A percentile compares a stretch with the other conserved stretches of the same genome.
Evolutionary conservation across 2,329 filamentous ascomycete genomes (phyloP).

Genomic region (Dactylellina drechsleri): DNA sequence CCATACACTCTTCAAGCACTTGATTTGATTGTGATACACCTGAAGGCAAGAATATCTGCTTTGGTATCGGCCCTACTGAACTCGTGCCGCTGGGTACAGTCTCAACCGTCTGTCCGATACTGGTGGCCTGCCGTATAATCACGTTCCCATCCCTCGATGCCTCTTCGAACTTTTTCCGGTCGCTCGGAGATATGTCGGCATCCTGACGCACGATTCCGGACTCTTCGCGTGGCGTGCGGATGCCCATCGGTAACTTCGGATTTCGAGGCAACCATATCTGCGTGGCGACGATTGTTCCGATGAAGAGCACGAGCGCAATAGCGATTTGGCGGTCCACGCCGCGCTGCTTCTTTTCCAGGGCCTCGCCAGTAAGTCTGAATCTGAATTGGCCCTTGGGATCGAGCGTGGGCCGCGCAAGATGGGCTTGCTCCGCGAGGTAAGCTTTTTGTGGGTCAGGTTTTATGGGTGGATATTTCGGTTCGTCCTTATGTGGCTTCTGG

Average conservation of each 20-base stretch:
- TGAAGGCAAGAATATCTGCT: slow-evolving; percentile 41
- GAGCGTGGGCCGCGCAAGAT: slow-evolving; percentile 33
- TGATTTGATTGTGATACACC: slow-evolving; percentile 18
- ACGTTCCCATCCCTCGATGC: slow-evolving; percentile 36
- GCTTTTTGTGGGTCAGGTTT: slow-evolving; percentile 46
- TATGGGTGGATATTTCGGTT: slow-evolving; percentile 46
- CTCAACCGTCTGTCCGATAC: slow-evolving; percentile 30
- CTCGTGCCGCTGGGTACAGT: slow-evolving; percentile 46
- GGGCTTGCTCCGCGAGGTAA: slow-evolving; percentile 36
- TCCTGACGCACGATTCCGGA: slow-evolving; percentile 5
- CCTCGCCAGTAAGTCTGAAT: slow-evolving; percentile 19
- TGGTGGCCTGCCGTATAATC: slow-evolving; percentile 46
- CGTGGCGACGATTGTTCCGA: slow-evolving; percentile 43
- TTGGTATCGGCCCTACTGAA: slow-evolving; percentile 40
- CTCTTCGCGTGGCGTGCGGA: neutral
- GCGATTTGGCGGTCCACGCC: slow-evolving; percentile 42
- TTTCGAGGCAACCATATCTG: slow-evolving; percentile 50
- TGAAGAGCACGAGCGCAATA: slow-evolving; percentile 22
- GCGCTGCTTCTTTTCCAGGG: slow-evolving; percentile 34
- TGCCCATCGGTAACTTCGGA: slow-evolving; percentile 27
- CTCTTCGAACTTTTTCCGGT: slow-evolving; percentile 39
- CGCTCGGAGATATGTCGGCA: slow-evolving; percentile 12
- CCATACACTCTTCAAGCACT: slow-evolving; percentile 48
- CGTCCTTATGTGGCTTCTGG: slow-evolving; percentile 8
- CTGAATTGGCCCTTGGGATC: slow-evolving; percentile 38